Evolutionary conservation across 306 rosid species (phyloP), one percentile per base, ranked within the genome.

Genomic region (Mimosa bimucronata): DNA sequence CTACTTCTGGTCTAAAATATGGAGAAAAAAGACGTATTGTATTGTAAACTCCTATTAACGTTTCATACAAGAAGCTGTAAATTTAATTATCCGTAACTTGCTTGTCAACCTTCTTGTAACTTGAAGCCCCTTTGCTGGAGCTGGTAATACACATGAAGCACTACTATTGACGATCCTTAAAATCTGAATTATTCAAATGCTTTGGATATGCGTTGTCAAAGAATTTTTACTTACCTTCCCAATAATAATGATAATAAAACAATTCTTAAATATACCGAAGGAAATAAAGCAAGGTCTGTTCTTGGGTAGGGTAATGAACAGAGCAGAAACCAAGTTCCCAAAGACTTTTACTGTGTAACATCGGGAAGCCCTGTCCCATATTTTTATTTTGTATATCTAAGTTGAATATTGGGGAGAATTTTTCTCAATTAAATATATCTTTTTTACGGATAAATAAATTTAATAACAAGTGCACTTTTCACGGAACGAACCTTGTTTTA

Each of bases 241-340:
- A 57, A 23, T 9, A 53, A 14, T 0, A n/a, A 53, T 3, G 10
- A 19, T 46, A 41, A 46, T 10, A 1, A 14, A 21, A 69, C 26
- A 46, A 23, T n/a, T 74, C 58, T 60, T 48, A 23, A n/a, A 25
- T 21, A 65, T n/a, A 12, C 11, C 4, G 29, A 64, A n/a, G 42
- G 66, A 55, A 42, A 79, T 42, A 52, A 61, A 61, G 62, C 64
- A 79, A 79, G 45, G 76, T 75, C 40, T 71, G 44, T 50, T 76
- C 44, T 30, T 50, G 21, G 25, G 65, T 9, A 11, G 28, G 11
- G 62, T n/a, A 2, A 21, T 55, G 21, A 53, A 55, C 62, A 21
- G 8, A 7, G 62, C 62, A 55, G 28, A 21, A 55, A n/a, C 23
- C 9, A 9, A 9, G 29, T 21, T 55, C 2, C 29, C 13, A 55